Base-by-base conservation (phyloP, 2,329 filamentous ascomycete genomes). In the Trichoderma breve region DNA sequence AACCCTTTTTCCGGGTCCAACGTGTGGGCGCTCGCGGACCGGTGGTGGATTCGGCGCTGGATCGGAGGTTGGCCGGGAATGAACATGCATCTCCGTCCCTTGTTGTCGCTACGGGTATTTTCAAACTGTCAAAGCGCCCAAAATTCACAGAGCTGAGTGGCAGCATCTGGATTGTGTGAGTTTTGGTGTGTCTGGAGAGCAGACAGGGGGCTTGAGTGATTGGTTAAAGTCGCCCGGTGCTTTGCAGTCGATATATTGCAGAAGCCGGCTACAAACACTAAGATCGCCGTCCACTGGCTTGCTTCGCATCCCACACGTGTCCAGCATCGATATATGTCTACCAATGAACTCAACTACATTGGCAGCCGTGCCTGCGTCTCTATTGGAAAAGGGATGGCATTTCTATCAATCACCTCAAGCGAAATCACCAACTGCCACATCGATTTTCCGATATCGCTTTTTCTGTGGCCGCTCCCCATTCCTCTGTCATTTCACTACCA, bases 31-130 rank as follows among this genome's bases (percentile, higher is more conserved):
- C 62, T 34, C 65, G 65, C 61, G 34, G 34, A 36, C 34, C 34
- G 72, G 68, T 71, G 72, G 70, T 58, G 72, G 65, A 66, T 47
- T 70, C 62, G 71, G 62, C 61, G 72, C 61, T 72, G 70, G 34
- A 71, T 73, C 73, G 73, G 72, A 71, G 39, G 70, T 71, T 72
- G 36, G 61, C 72, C 72, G 72, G 73, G 72, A 74, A 72, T 72
- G 70, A 63, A 53, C 9, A 26, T 57, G 68, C 68, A 60, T 61
- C 63, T 60, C 65, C 62, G 58, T 32, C 36, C 67, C 57, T 28
- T 62, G 57, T 39, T 61, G 15, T 47, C 61, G 34, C 47, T 58
- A 67, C 64, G 47, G 53, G 47, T 15, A 39, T 67, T 67, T 47
- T 63, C 36, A 26, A 63, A 34, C 60, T 53, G 39, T 24, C 34